Base-by-base conservation (phyloP, 805 yeast genomes). In the Candida maris region DNA sequence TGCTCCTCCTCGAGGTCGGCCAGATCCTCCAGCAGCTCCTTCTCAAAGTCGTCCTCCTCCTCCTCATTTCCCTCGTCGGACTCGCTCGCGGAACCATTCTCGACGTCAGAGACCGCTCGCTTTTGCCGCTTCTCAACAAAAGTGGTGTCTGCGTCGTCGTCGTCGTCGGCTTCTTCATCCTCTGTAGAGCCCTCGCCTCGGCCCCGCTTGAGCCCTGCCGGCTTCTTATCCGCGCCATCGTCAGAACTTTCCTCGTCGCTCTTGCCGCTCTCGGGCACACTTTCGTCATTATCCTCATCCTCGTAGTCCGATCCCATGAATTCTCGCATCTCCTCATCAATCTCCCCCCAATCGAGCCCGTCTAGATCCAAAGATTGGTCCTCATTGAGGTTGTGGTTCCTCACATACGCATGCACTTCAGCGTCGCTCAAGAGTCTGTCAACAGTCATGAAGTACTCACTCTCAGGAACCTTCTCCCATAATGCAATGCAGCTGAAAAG, bases 401-500 rank as follows among this genome's bases (percentile, higher is more conserved):
- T 56, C 40, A 64, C 48, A 50, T 72, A 75, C 44, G 62, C 65
- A 29, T 65, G 66, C 15, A 73, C 83, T 32, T 62, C 68, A 2
- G 67, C 65, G 14, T 71, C 56, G 24, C 70, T 65, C 12, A 70
- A 54, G 54, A 72, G 56, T 15, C 70, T 68, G 4, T 67, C 69
- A n/a, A 75, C 72, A 5, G 70, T 61, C 14, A 88, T 65, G 27
- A 68, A 56, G 53, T 68, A 89, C 3, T 73, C 76, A 3, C 56
- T 65, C 45, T 82, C 93, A 13, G 79, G 77, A 0, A 79, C 80
- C 30, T 71, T 73, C 37, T 68, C 67, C 97, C 97, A 91, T 18
- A 71, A 62, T 6, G 88, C 79, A 46, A 91, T 67, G 58, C 96
- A 85, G 24, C 82, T 79, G 63, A 89, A 89, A 3, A 91, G 62